Base-by-base conservation (phyloP, 306 rosid species). In the Calophaca sinica region DNA sequence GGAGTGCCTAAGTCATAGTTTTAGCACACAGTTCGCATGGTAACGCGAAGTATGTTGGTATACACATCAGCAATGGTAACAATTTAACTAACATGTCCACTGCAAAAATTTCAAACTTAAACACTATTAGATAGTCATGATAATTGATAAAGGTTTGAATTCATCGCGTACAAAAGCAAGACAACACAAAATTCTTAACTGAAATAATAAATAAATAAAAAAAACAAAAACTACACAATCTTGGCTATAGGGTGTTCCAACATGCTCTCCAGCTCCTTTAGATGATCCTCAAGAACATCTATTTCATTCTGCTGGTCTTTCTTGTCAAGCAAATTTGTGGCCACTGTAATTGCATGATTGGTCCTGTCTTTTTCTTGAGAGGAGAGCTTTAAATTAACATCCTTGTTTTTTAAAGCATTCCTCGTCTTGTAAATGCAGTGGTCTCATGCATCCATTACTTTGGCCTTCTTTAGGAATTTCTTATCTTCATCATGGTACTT, bases 401-500 rank as follows among this genome's bases (percentile, higher is more conserved):
- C 9, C 7, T 7, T 2, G 0, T 53, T 48, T 20, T 59, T 10
- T 4, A 59, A 32, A 11, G 70, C n/a, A 76, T 70, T 75, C 28
- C 73, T 64, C 83, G 72, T 77, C n/a, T 75, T 72, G 53, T 82
- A 86, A 1, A 83, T 46, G 2, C 75, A 79, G 29, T 67, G 44
- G 53, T 84, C 90, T 69, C 82, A 65, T 0, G 76, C 78, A 7
- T 68, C 72, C 81, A 62, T 84, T 1, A 83, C 61, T 0, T 69
- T 52, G 0, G 60, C 80, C 66, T 71, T 84, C 72, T 68, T 73
- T 75, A 59, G 59, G 62, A 39, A 75, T 57, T 65, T 83, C 9
- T 72, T 80, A 1, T 88, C 90, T 12, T 88, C 86, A 0, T 38
- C 57, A 79, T 75, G 53, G 82, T 78, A 82, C 10, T 58, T 64